Evolutionary conservation across 2,329 filamentous ascomycete genomes (phyloP), one percentile per base, ranked within the genome.

Genomic region (Cladosporium austrohemisphaericum): DNA sequence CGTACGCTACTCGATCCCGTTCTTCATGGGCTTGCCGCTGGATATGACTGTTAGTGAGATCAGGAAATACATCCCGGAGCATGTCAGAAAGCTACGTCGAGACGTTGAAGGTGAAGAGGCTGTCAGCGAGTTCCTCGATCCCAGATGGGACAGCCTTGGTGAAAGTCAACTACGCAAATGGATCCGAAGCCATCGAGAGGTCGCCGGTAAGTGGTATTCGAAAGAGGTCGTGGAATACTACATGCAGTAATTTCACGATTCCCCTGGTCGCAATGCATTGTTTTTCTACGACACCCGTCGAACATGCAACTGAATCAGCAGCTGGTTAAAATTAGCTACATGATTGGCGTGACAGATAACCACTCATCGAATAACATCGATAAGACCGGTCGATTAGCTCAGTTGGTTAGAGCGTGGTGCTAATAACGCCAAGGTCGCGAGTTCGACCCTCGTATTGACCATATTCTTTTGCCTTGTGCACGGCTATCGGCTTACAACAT

Each of bases 11-110:
- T 65, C 59, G 10, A 64, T 70, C 1, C 65, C 68, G 1, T 70
- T 69, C 52, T 70, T 70, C 36, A 65, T 68, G 52, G 65, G 67
- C 4, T 51, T 68, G 36, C 61, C 64, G 14, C 55, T 66, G 6
- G 60, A 65, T 41, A 60, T 65, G 57, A 68, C 60, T 14, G 62
- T 66, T 68, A 76, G 47, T 64, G 73, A 33, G 71, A 76, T 37
- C 52, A 73, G 18, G 60, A 0, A 18, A 26, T 57, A 60, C 38
- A 62, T 67, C 26, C 59, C 61, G 4, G 52, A 64, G 20, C 26
- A 46, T 10, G 62, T 65, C 7, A 52, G 58, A 23, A 46, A 38
- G 19, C 31, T 60, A 19, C 48, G 60, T 32, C 52, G 49, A 31
- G 53, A 45, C 28, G 49, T 18, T 3, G 50, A 57, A 4, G 54